Evolutionary conservation across 1,284 basidiomycete species (phyloP).

Genomic region (Papiliotrema laurentii): DNA sequence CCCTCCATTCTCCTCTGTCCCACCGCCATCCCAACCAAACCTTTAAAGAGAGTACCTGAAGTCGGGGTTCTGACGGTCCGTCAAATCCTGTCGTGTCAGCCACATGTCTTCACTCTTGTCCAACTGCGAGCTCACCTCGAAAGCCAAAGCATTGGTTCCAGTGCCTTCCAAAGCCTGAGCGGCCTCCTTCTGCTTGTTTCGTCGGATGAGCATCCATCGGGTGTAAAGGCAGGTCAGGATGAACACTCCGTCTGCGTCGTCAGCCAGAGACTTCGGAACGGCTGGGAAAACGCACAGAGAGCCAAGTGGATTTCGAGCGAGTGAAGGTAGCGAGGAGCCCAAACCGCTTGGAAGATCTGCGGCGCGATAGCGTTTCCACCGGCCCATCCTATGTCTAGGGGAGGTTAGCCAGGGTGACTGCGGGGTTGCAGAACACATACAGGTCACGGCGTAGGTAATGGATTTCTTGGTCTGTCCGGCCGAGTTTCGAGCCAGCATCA

Average conservation of each 20-base stretch:
- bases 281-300: conserved; percentile 9
- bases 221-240: conserved; percentile 8
- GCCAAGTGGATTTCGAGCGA: conserved; percentile 20
- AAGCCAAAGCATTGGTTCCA: conserved; percentile 1
- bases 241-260: conserved; percentile 9
- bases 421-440: conserved; percentile 1
- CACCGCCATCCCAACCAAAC: too few species aligned
- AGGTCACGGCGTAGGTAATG: conserved; percentile 26
- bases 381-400: conserved; percentile 23
- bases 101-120: too few species aligned
- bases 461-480: conserved; percentile 35
- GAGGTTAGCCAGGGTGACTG: background rate
- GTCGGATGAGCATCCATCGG: conserved; percentile 7
- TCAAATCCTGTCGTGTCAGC: too few species aligned
- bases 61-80: conserved; percentile 31
- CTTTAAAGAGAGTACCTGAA: conserved; percentile 23
- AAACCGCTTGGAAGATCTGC: conserved; percentile 18
- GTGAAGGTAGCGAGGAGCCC: conserved; percentile 22
- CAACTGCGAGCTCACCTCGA: too few species aligned
- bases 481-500: conserved; percentile 23
- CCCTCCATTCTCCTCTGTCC: too few species aligned
- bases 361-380: conserved; percentile 19
- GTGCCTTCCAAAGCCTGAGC: background rate
- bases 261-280: background rate
- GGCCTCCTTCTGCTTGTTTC: conserved; percentile 11